A percentile compares a stretch with the other conserved stretches of the same genome.
Evolutionary conservation across 257 asterid species (phyloP).

Genomic region (Solanum sejunctum): DNA sequence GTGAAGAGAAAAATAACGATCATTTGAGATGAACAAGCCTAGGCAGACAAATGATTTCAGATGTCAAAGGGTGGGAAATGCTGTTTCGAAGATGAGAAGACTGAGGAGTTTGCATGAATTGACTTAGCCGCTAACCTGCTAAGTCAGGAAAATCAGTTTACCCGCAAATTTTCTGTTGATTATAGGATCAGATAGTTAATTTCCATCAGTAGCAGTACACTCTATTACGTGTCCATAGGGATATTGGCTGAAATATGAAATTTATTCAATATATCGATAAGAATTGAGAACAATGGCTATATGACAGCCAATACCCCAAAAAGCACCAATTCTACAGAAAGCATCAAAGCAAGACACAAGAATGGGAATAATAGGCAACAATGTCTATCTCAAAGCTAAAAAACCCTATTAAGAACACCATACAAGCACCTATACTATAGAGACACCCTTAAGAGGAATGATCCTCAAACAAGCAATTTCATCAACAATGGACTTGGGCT

Average conservation of each 20-base stretch:
- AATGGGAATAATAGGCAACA: not conserved
- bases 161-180: not conserved
- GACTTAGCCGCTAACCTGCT: not conserved
- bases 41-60: not conserved
- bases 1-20: not conserved
- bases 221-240: not conserved
- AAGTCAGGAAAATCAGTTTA: not conserved
- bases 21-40: not conserved
- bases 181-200: not conserved
- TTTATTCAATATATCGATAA: not conserved
- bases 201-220: not conserved
- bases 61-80: not conserved
- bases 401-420: not conserved
- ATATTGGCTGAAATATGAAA: not conserved
- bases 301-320: not conserved
- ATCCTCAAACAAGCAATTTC: not conserved
- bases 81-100: not conserved
- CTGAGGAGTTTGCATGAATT: not conserved
- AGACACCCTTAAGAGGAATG: not conserved
- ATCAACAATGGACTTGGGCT: not conserved
- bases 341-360: not conserved
- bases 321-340: not conserved
- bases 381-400: not conserved
- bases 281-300: not conserved
- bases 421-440: not conserved